Conservation (phyloP, 2,329 filamentous ascomycete species). For the Piedraia hortae region DNA sequence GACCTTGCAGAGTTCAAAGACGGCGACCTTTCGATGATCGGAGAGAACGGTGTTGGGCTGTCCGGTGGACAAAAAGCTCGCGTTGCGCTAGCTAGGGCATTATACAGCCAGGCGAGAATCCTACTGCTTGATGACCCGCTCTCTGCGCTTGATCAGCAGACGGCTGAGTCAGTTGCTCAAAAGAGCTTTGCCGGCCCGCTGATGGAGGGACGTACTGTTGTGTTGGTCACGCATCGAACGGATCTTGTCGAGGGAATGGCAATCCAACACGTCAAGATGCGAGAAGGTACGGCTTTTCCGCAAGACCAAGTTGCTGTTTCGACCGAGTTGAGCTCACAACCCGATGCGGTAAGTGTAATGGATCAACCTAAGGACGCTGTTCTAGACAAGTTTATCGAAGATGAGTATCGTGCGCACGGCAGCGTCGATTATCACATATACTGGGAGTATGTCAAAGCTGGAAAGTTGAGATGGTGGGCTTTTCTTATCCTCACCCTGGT, state of each 20-base stretch:
- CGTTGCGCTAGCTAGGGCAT: slow-evolving; percentile 20
- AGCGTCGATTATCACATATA: slow-evolving; percentile 52
- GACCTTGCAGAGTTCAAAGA: slow-evolving; percentile 36
- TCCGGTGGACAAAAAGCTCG: slow-evolving; percentile 22
- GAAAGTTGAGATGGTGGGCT: slow-evolving; percentile 46
- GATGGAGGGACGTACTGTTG: slow-evolving; percentile 24
- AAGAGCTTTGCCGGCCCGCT: slow-evolving; percentile 29
- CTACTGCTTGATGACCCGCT: slow-evolving; percentile 22
- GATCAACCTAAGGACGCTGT: slow-evolving; percentile 24
- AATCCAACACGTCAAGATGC: slow-evolving; percentile 43
- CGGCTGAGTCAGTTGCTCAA: slow-evolving; percentile 31
- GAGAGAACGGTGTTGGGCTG: slow-evolving; percentile 20
- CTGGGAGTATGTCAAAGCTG: slow-evolving; percentile 63
- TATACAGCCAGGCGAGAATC: slow-evolving; percentile 19
- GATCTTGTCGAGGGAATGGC: slow-evolving; percentile 49
- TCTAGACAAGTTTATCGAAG: slow-evolving; percentile 52
- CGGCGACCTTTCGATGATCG: slow-evolving; percentile 28
- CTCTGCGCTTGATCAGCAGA: slow-evolving; percentile 28
- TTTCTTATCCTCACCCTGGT: slow-evolving; percentile 34
- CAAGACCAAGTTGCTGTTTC: slow-evolving; percentile 5
- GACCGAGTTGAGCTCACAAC: slow-evolving; percentile 3
- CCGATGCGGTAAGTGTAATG: slow-evolving; percentile 10
- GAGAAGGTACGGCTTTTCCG: slow-evolving; percentile 25
- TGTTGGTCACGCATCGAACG: slow-evolving; percentile 36
- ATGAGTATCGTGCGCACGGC: slow-evolving; percentile 46